Percentiles rank a stretch among this genome's conserved stretches.
These are phyloP conservation scores for Podaxis sp. DNA, from an alignment of 768 basidiomycete genomes.

Conservation along the genomic window DNA sequence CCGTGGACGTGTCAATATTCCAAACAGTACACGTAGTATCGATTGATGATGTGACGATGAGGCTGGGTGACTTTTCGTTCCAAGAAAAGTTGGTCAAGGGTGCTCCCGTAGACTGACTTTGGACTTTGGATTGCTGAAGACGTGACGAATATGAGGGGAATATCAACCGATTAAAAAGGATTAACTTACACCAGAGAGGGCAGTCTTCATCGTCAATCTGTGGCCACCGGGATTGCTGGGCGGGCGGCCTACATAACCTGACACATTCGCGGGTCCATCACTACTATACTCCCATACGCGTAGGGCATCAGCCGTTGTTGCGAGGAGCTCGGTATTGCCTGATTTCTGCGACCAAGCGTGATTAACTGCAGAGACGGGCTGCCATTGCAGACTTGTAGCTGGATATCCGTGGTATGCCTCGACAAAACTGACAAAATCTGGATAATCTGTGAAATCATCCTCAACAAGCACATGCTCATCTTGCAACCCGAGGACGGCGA, in stretches of 20 bases:
- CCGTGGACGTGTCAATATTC: slow-evolving; percentile 93
- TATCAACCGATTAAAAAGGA: slow-evolving; percentile 13
- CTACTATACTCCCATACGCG: slow-evolving; percentile 87
- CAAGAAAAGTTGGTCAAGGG: slow-evolving; percentile 97
- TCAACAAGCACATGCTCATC: slow-evolving; percentile 88
- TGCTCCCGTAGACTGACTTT: slow-evolving; percentile 78
- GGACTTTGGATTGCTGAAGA: slow-evolving; percentile 83
- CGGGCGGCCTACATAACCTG: slow-evolving; percentile 72
- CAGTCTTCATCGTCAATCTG: slow-evolving; percentile 70
- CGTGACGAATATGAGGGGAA: slow-evolving; percentile 2
- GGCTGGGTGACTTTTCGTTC: slow-evolving; percentile 89
- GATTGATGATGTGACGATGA: slow-evolving; percentile 96
- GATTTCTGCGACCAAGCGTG: slow-evolving; percentile 72
- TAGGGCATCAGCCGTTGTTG: slow-evolving; percentile 92
- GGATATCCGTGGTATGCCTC: slow-evolving; percentile 89
- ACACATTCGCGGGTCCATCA: slow-evolving; percentile 57
- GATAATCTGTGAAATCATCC: slow-evolving; percentile 79
- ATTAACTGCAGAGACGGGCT: slow-evolving; percentile 68
- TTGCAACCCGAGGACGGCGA: slow-evolving; percentile 75
- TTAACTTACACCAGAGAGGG: slow-evolving; percentile 73
- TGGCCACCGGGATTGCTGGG: slow-evolving; percentile 52
- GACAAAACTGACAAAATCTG: slow-evolving; percentile 85
- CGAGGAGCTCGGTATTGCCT: slow-evolving; percentile 74
- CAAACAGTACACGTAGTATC: slow-evolving; percentile 99
- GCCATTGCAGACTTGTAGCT: slow-evolving; percentile 91